phyloP scores from a whole-genome alignment of 2,329 filamentous ascomycete species.

The Verticillium albo-atrum region DNA sequence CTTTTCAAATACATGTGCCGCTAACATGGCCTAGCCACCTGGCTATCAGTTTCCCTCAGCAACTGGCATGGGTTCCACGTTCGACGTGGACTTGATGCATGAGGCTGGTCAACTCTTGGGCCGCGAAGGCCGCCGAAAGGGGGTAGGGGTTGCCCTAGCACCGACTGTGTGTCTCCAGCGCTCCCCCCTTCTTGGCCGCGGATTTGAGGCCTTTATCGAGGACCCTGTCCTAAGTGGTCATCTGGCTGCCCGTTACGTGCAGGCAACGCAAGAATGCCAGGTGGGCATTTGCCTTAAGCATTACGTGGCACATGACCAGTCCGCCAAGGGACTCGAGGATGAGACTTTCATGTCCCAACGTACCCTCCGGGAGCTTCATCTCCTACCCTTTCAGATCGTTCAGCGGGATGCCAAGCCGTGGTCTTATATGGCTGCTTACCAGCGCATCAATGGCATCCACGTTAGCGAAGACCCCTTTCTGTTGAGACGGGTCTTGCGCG shows the following conservation, averaged over 20 bases:
- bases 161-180: slow-evolving; percentile 61
- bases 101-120: neutral
- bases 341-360: slow-evolving; percentile 44
- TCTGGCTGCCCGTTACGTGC: slow-evolving; percentile 20
- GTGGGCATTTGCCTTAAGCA: slow-evolving; percentile 21
- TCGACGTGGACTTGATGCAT: neutral
- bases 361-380: slow-evolving; percentile 59
- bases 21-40: neutral
- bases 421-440: slow-evolving; percentile 56
- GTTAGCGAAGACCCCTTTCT: slow-evolving; percentile 15
- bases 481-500: slow-evolving; percentile 2
- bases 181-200: slow-evolving; percentile 56
- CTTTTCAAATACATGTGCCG: neutral
- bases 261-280: slow-evolving; percentile 16
- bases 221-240: slow-evolving; percentile 25
- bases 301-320: slow-evolving; percentile 41
- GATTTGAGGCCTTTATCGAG: slow-evolving; percentile 62
- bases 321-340: slow-evolving; percentile 40
- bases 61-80: slow-evolving; percentile 1
- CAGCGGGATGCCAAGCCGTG: slow-evolving; percentile 50
- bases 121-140: no score
- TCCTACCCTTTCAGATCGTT: slow-evolving; percentile 60
- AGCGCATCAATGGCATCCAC: slow-evolving; percentile 38
- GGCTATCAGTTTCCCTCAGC: slow-evolving; percentile 1
- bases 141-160: no score